A percentile compares a stretch with the other conserved stretches of the same genome.
Conservation (phyloP, 106 monocot species). For the Dioscorea zingiberensis region DNA sequence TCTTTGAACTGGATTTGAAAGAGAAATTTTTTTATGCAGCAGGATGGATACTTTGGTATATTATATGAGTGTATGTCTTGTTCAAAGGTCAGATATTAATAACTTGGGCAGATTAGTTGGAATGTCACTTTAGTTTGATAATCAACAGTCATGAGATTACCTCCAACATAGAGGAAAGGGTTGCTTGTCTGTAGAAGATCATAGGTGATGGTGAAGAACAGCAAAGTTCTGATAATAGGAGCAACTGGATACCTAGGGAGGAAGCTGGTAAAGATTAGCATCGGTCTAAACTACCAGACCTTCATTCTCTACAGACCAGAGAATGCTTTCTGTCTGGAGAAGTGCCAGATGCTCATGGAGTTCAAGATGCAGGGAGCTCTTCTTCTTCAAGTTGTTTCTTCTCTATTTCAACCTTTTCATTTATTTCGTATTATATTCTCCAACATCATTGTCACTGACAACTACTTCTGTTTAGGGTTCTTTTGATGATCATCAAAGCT, state of each 20-base stretch:
- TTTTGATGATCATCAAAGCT: conserved; percentile 30
- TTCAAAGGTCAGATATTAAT: no score
- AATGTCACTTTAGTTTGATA: no score
- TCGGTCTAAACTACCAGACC: conserved; percentile 30
- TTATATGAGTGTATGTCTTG: no score
- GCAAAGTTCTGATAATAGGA: conserved; percentile 40
- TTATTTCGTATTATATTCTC: not conserved
- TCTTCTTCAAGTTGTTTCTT: conserved; percentile 18
- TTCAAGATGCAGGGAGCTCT: conserved; percentile 33
- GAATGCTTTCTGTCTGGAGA: conserved; percentile 3
- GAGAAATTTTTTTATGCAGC: no score
- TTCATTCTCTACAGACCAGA: conserved; percentile 26
- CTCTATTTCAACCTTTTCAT: not conserved
- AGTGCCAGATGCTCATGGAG: conserved; percentile 29
- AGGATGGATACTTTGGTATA: no score
- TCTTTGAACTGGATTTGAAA: no score
- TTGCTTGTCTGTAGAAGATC: no score
- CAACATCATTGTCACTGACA: not conserved
- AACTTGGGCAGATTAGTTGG: no score
- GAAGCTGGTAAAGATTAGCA: conserved; percentile 28
- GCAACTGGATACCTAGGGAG: conserved; percentile 39
- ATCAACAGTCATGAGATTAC: no score
- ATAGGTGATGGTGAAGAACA: no score
- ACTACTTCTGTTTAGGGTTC: conserved; percentile 10
- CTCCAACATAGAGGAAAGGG: no score